Base-by-base conservation (phyloP, 352 stramenopile species). In the Elongisporangium senticosum region DNA sequence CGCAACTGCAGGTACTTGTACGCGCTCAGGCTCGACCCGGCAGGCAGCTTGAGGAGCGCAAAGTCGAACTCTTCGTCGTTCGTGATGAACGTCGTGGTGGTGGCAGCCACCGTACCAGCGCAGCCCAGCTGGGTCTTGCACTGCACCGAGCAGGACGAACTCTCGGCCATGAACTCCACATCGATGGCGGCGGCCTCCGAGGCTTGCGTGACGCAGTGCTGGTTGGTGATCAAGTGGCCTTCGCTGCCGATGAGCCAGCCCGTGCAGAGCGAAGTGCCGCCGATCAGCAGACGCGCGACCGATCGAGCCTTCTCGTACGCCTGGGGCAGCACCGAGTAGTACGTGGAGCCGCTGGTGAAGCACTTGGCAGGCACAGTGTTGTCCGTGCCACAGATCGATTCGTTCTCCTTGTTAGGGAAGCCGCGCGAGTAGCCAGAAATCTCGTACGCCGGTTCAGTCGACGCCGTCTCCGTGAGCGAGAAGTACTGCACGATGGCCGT, bases 181-280 rank as follows among this genome's bases (percentile, higher is more conserved):
- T 68, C 59, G 22, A 64, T 67, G 51, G 53, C 53, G 13, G 66
- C 20, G n/a, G 62, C 56, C 53, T 80, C 71, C 54, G 58, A 77
- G 56, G 51, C 60, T 52, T 28, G 67, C 67, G 60, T 74, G 53
- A 89, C 80, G 52, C 72, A 80, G 65, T 85, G 77, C 55, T 84
- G 79, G 70, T 89, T 89, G 53, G 79, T 86, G 51, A 89, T 71
- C 21, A 89, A 60, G 57, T 89, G 79, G 48, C 79, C 75, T 58
- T 85, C 65, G 52, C 73, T 83, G 24, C 79, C 69, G 69, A 73
- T 74, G 23, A 88, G 77, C 81, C 73, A 91, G 14, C 69, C 66
- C 15, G 66, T 74, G 59, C 67, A 77, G 33, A 75, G 58, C 22
- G 17, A 40, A 17, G 53, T 51, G 24, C 67, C 61, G 53, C 28